Base-by-base conservation (phyloP, 2,329 filamentous ascomycete genomes). In the Sordariomycetes sp. region DNA sequence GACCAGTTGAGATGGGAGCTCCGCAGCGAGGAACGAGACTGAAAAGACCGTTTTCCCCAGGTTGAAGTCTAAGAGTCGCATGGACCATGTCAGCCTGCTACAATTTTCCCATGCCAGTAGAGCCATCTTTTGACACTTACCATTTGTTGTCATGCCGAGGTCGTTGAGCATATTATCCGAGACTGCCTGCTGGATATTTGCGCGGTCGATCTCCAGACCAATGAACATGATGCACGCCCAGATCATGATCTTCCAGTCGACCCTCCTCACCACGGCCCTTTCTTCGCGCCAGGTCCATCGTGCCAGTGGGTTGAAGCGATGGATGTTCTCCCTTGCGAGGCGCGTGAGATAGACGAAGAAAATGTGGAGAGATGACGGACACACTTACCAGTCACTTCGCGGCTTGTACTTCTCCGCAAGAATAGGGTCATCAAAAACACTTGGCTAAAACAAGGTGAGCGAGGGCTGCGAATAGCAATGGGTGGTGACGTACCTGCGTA, bases 1-100 rank as follows among this genome's bases (percentile, higher is more conserved):
- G 45, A 84, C 69, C 17, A 86, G 69, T 63, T 85, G 81, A 0
- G 80, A 84, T 0, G 82, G 82, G 0, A 86, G 70, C 56, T 70
- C 68, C 17, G 69, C 67, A 50, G 62, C 61, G 10, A 70, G 62
- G 55, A 70, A 70, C 1, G 64, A 60, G 1, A 69, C 55, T 52
- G 59, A 60, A 62, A 70, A 70, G 10, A 69, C 59, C 0, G 68
- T 69, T 48, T 65, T 68, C 32, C 68, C 68, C 7, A 69, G 58
- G 54, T 69, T 69, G 59, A 64, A 69, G 54, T 69, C 66, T 72
- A n/a, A 20, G n/a, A 45, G 13, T n/a, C 17, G n/a, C n/a, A n/a
- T n/a, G n/a, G n/a, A n/a, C n/a, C 13, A 45, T 45, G 39, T 45
- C n/a, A 45, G n/a, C 3, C 15, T 6, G 15, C n/a, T 6, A 45